Conservation (phyloP, 2,329 filamentous ascomycete species). For the Leptographium radiaticola region DNA sequence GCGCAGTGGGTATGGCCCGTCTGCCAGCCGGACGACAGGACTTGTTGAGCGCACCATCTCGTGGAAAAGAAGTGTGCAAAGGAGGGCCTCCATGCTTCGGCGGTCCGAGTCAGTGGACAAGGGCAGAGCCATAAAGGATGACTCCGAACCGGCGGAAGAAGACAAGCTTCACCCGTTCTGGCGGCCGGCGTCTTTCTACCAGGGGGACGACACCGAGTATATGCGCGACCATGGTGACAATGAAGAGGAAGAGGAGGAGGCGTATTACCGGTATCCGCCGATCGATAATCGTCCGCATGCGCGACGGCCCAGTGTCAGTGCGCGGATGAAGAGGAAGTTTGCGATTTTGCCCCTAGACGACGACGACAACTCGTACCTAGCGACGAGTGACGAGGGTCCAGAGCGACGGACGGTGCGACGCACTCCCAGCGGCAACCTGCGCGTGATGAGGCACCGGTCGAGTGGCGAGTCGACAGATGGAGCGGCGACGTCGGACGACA, state of each 20-base stretch:
- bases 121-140: slow-evolving; percentile 18
- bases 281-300: slow-evolving; percentile 33
- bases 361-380: slow-evolving; percentile 20
- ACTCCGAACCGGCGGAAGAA: slow-evolving; percentile 36
- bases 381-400: slow-evolving; percentile 18
- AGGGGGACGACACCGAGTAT: slow-evolving; percentile 16
- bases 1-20: slow-evolving; percentile 29
- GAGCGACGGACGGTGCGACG: slow-evolving; percentile 46
- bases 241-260: slow-evolving; percentile 23
- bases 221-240: slow-evolving; percentile 19
- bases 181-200: slow-evolving; percentile 37
- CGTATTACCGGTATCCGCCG: slow-evolving; percentile 31
- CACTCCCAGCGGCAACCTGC: slow-evolving; percentile 45
- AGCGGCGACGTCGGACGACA: slow-evolving; percentile 10
- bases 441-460: slow-evolving; percentile 40
- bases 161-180: slow-evolving; percentile 47
- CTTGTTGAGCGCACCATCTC: slow-evolving; percentile 40
- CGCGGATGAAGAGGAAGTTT: slow-evolving; percentile 45
- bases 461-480: slow-evolving; percentile 27
- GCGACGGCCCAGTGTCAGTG: slow-evolving; percentile 36
- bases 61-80: slow-evolving; percentile 22
- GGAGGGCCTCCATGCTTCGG: neutral
- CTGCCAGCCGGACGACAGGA: slow-evolving; percentile 24
- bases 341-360: slow-evolving; percentile 42
- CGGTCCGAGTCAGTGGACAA: slow-evolving; percentile 10